A percentile compares a stretch with the other conserved stretches of the same genome.
phyloP scores from a whole-genome alignment of 495 filamentous ascomycete genomes.

The Neurospora sp. region DNA sequence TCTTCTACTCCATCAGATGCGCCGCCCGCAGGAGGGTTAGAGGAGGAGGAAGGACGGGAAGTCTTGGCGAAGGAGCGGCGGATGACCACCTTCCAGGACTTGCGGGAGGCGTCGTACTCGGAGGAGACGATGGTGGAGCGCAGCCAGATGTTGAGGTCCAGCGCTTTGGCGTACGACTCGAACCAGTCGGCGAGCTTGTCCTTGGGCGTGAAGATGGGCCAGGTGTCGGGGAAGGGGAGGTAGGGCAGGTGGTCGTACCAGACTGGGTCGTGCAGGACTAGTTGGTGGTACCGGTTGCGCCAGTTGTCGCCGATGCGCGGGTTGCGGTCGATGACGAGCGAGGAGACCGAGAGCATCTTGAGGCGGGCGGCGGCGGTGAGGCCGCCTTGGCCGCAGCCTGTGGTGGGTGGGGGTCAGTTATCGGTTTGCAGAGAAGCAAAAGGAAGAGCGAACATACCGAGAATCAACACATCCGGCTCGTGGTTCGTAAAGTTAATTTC shows the following conservation, averaged over 20 bases:
- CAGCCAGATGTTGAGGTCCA: constrained; percentile 77
- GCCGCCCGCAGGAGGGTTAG: background rate
- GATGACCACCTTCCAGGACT: constrained; percentile 53
- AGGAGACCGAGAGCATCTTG: constrained; percentile 55
- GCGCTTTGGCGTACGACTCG: constrained; percentile 56
- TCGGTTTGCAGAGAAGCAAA: background rate
- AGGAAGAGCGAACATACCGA: constrained; percentile 38
- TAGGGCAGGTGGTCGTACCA: constrained; percentile 73
- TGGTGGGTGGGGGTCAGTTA: constrained; percentile 13
- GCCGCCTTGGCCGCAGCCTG: constrained; percentile 45
- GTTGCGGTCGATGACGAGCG: constrained; percentile 58
- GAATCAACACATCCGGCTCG: constrained; percentile 56
- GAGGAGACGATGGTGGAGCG: constrained; percentile 39
- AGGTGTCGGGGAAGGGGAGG: constrained; percentile 54
- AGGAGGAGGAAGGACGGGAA: constrained; percentile 44
- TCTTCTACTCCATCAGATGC: background rate
- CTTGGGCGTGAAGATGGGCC: constrained; percentile 68
- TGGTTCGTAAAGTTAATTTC: constrained; percentile 44
- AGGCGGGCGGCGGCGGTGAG: constrained; percentile 59
- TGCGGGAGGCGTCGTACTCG: constrained; percentile 42
- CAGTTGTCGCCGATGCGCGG: constrained; percentile 65
- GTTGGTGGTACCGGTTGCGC: constrained; percentile 53
- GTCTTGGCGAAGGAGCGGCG: constrained; percentile 44
- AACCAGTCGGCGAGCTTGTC: constrained; percentile 76
- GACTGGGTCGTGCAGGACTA: constrained; percentile 67